These are phyloP conservation scores for Gyrodon lividus DNA, from an alignment of 768 basidiomycete species.

Conservation along the genomic window DNA sequence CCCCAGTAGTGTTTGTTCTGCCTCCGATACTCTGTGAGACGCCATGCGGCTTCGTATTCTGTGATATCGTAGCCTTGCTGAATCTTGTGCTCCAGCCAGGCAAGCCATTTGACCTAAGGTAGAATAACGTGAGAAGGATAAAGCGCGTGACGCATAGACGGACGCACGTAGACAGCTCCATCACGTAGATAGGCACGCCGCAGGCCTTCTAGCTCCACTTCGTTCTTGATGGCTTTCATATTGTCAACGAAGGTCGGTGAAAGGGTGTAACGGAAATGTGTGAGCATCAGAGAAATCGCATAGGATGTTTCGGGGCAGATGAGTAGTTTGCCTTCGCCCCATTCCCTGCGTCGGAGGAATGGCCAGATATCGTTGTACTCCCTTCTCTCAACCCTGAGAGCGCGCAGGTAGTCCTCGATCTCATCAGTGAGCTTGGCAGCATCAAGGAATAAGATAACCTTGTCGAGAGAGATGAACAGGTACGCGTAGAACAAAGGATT, in stretches of 20 bases:
- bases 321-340: constrained; percentile 79
- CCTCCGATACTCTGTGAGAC: constrained; percentile 73
- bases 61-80: constrained; percentile 76
- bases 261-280: constrained; percentile 77
- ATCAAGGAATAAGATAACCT: constrained; percentile 78
- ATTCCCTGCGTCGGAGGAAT: constrained; percentile 70
- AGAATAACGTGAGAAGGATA: constrained; percentile 11
- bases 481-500: constrained; percentile 93
- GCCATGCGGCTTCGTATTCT: constrained; percentile 89
- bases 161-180: constrained; percentile 77
- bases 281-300: constrained; percentile 82
- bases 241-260: constrained; percentile 67
- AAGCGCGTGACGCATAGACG: constrained; percentile 9
- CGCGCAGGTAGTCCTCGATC: constrained; percentile 55
- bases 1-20: constrained; percentile 76
- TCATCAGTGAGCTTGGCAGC: constrained; percentile 58
- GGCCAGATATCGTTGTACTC: constrained; percentile 81
- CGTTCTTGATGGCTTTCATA: constrained; percentile 88
- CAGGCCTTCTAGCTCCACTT: constrained; percentile 80
- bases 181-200: constrained; percentile 85
- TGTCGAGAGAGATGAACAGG: constrained; percentile 64
- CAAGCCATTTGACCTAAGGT: constrained; percentile 70
- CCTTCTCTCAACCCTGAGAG: constrained; percentile 53
- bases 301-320: constrained; percentile 75
- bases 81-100: constrained; percentile 86